Evolutionary conservation across 192 early-diverging fungal genomes (phyloP).

Genomic region (Thoreauomyces humboldtii): DNA sequence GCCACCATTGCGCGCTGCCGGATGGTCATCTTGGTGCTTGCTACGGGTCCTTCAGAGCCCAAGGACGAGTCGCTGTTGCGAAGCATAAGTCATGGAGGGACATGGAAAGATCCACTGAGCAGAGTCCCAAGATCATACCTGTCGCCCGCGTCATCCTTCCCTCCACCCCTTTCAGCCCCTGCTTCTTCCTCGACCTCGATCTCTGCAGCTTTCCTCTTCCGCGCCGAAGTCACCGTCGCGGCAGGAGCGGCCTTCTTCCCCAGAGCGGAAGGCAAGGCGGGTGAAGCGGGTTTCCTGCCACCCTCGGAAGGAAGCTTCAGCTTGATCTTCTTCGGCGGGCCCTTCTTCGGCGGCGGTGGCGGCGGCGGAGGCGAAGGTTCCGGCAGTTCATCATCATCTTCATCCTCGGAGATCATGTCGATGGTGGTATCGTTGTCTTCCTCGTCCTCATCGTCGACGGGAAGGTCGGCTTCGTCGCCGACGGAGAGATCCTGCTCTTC

Average conservation of each 20-base stretch:
- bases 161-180: too few relatives aligned
- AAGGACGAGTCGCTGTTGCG: slow-evolving; percentile 8
- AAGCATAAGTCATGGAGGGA: background rate
- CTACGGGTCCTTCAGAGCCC: slow-evolving; percentile 15
- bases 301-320: too few relatives aligned
- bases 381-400: too few relatives aligned
- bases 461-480: background rate
- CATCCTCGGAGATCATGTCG: background rate
- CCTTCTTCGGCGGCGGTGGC: too few relatives aligned
- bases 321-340: background rate
- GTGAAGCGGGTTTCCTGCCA: too few relatives aligned
- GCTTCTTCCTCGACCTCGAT: too few relatives aligned
- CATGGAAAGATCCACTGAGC: background rate
- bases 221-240: background rate
- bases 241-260: background rate
- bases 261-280: too few relatives aligned
- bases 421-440: too few relatives aligned
- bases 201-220: background rate
- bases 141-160: background rate
- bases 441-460: background rate
- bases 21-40: slow-evolving; percentile 14
- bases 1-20: slow-evolving; percentile 12
- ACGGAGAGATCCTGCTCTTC: background rate
- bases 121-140: background rate
- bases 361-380: too few relatives aligned